These are phyloP conservation scores for Omphalotus guepiniiformis DNA, from an alignment of 768 basidiomycete genomes.

Conservation along the genomic window DNA sequence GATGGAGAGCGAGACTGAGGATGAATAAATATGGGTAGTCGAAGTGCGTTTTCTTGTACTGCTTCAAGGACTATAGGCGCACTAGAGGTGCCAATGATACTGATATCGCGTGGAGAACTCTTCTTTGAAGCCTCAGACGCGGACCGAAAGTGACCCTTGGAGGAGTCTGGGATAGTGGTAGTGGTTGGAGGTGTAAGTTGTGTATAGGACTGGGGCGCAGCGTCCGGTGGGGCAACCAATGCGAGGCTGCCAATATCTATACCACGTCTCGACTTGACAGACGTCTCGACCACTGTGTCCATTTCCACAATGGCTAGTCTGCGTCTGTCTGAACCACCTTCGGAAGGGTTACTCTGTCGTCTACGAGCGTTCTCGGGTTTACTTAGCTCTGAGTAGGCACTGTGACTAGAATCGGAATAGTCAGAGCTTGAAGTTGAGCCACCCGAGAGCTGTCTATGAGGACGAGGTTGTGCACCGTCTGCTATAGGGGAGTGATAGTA, in stretches of 20 bases:
- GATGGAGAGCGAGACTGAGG: constrained; percentile 34
- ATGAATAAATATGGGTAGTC: constrained; percentile 30
- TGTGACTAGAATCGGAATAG: constrained; percentile 41
- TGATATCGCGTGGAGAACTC: constrained; percentile 33
- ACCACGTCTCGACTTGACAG: neutral
- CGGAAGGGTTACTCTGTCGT: constrained; percentile 50
- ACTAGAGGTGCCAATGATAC: constrained; percentile 45
- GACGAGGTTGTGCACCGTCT: constrained; percentile 21
- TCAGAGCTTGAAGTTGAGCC: constrained; percentile 44
- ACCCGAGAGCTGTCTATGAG: constrained; percentile 16
- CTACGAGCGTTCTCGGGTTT: constrained; percentile 32
- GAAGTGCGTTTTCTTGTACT: constrained; percentile 17
- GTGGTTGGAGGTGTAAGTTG: constrained; percentile 50
- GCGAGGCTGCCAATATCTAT: constrained; percentile 41
- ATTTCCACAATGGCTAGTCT: constrained; percentile 65
- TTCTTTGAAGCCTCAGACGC: constrained; percentile 41
- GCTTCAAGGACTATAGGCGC: constrained; percentile 5
- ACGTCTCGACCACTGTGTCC: constrained; percentile 2
- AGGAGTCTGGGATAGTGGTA: constrained; percentile 33
- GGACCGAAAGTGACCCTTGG: constrained; percentile 38
- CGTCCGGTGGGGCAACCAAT: constrained; percentile 71
- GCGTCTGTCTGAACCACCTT: constrained; percentile 60
- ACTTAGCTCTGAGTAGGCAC: constrained; percentile 20
- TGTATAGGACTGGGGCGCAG: constrained; percentile 47
- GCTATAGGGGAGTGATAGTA: constrained; percentile 57